Evolutionary conservation across 2,329 filamentous ascomycete species (phyloP).

Genomic region (Fusarium subtropicale): DNA sequence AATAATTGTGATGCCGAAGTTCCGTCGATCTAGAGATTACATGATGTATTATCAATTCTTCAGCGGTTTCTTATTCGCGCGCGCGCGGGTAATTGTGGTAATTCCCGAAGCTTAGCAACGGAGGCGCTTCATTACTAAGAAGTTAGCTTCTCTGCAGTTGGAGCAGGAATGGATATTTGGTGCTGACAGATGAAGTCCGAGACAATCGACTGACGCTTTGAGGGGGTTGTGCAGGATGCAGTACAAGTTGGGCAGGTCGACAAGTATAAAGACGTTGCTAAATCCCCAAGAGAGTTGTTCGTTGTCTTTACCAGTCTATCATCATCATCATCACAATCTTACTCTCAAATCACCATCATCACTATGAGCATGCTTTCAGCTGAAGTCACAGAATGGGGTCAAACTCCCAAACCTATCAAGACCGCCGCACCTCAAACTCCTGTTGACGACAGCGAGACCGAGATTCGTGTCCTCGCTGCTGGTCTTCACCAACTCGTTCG

Average conservation of each 20-base stretch:
- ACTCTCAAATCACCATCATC: neutral
- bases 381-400: constrained; percentile 55
- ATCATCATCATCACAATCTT: neutral
- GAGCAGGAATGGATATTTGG: neutral
- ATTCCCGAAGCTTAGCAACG: constrained; percentile 26
- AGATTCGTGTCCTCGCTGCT: constrained; percentile 63
- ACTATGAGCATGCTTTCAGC: constrained; percentile 53
- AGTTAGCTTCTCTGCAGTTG: constrained; percentile 6
- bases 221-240: neutral
- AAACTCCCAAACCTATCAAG: constrained; percentile 46
- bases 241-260: neutral
- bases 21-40: constrained; percentile 39
- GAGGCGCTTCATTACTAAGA: constrained; percentile 29
- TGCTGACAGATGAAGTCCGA: constrained; percentile 5
- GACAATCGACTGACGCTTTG: neutral
- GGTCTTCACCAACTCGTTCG: constrained; percentile 67
- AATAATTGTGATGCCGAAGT: constrained; percentile 25
- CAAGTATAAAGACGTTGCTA: constrained; percentile 28
- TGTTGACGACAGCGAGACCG: constrained; percentile 53
- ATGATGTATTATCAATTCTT: constrained; percentile 19
- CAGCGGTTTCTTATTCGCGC: neutral
- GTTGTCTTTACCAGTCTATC: neutral
- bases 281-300: neutral
- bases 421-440: constrained; percentile 53
- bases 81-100: neutral